A percentile compares a stretch with the other conserved stretches of the same genome.
These are phyloP conservation scores for Termitomyces sp. DNA, from an alignment of 768 basidiomycete genomes.

Conservation along the genomic window DNA sequence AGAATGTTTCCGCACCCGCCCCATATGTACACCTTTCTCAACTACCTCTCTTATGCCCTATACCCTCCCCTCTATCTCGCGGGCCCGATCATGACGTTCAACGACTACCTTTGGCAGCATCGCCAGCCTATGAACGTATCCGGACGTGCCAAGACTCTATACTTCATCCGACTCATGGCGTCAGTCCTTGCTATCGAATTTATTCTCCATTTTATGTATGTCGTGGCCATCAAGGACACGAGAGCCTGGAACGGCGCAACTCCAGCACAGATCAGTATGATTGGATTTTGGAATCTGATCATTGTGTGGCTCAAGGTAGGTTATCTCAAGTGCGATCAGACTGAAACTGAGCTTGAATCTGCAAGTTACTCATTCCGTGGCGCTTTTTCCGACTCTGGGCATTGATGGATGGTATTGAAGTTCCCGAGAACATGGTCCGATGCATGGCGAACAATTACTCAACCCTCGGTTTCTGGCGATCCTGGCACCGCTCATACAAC, in stretches of 20 bases:
- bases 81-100: conserved; percentile 94
- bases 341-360: background rate
- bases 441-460: conserved; percentile 99
- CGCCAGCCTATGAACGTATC: conserved; percentile 49
- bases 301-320: conserved; percentile 92
- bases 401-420: conserved; percentile 79
- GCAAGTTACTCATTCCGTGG: conserved; percentile 93
- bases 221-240: conserved; percentile 91
- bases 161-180: conserved; percentile 63
- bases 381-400: conserved; percentile 97
- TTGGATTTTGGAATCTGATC: conserved; percentile 96
- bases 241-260: conserved; percentile 77
- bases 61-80: conserved; percentile 95
- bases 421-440: conserved; percentile 98
- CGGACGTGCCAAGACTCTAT: conserved; percentile 36
- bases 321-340: background rate
- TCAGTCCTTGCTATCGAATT: conserved; percentile 85
- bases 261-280: conserved; percentile 80
- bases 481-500: conserved; percentile 96
- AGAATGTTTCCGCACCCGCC: conserved; percentile 52
- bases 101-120: conserved; percentile 91
- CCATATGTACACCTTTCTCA: conserved; percentile 57
- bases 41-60: conserved; percentile 80
- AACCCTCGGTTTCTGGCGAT: conserved; percentile 86
- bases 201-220: conserved; percentile 91